A percentile compares a stretch with the other conserved stretches of the same genome.
These are phyloP conservation scores for Protea cynaroides DNA, from an alignment of 164 flowering plant genomes.

Conservation along the genomic window DNA sequence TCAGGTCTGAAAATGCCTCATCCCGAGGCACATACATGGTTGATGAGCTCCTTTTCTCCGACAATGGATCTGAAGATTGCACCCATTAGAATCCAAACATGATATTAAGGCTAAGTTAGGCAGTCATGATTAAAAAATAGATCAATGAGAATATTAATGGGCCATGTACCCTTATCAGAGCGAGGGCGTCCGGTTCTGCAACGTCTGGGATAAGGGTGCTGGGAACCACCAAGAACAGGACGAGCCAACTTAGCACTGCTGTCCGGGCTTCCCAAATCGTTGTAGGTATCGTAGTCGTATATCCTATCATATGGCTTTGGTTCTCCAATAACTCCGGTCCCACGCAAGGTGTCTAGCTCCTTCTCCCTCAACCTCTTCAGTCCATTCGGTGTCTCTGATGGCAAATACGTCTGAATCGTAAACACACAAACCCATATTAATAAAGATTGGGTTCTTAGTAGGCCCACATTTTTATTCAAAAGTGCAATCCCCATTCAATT, in stretches of 20 bases:
- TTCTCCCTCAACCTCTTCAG: constrained; percentile 31
- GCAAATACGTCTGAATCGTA: constrained; percentile 50
- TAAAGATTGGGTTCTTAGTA: no score
- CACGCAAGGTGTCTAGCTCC: constrained; percentile 40
- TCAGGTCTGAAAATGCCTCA: constrained; percentile 57
- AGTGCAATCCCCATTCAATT: no score
- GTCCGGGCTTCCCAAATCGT: constrained; percentile 63
- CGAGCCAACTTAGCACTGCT: constrained; percentile 13
- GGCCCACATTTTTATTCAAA: no score
- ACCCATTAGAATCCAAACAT: no score
- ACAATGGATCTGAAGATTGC: not conserved
- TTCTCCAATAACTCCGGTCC: constrained; percentile 40
- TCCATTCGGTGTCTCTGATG: constrained; percentile 55
- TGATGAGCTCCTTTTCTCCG: constrained; percentile 36
- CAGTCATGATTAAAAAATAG: no score
- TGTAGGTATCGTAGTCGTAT: constrained; percentile 59
- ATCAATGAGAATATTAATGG: no score
- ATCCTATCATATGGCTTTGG: constrained; percentile 41
- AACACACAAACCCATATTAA: no score
- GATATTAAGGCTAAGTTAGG: no score
- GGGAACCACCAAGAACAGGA: constrained; percentile 51
- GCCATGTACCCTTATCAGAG: not conserved
- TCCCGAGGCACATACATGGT: constrained; percentile 65
- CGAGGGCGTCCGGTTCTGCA: constrained; percentile 58
- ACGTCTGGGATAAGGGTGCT: constrained; percentile 59